These are phyloP conservation scores for Lindgomyces ingoldianus DNA, from an alignment of 495 filamentous ascomycete species.

Conservation along the genomic window DNA sequence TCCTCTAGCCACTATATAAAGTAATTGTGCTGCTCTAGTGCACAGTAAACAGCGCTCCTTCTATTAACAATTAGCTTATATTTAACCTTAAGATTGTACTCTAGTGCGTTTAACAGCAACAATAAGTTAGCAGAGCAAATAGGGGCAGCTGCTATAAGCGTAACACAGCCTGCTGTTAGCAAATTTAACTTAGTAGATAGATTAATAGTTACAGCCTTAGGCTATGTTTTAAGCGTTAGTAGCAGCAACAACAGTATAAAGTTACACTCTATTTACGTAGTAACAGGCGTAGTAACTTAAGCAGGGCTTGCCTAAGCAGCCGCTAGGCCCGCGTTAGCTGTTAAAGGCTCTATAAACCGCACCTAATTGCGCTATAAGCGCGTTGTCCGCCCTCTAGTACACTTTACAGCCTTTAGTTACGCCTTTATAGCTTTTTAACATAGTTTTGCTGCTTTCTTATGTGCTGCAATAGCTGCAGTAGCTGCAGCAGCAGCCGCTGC, in stretches of 20 bases:
- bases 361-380: neutral
- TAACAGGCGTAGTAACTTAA: neutral
- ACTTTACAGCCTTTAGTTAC: neutral
- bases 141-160: neutral
- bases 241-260: neutral
- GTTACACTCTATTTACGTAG: neutral
- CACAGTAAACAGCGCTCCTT: neutral
- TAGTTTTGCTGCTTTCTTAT: neutral
- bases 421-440: neutral
- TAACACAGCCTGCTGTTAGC: neutral
- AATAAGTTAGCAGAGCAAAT: neutral
- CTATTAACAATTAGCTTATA: neutral
- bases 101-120: neutral
- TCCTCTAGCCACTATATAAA: neutral
- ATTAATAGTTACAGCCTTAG: too few species aligned
- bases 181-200: too few species aligned
- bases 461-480: too few species aligned
- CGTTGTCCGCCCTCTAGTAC: neutral
- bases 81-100: neutral
- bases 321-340: neutral
- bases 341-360: neutral
- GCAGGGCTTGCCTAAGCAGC: neutral
- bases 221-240: too few species aligned
- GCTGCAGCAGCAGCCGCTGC: neutral
- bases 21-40: neutral